Base-by-base conservation (phyloP, 1,284 basidiomycete species). In the Tylopilus sp. region DNA sequence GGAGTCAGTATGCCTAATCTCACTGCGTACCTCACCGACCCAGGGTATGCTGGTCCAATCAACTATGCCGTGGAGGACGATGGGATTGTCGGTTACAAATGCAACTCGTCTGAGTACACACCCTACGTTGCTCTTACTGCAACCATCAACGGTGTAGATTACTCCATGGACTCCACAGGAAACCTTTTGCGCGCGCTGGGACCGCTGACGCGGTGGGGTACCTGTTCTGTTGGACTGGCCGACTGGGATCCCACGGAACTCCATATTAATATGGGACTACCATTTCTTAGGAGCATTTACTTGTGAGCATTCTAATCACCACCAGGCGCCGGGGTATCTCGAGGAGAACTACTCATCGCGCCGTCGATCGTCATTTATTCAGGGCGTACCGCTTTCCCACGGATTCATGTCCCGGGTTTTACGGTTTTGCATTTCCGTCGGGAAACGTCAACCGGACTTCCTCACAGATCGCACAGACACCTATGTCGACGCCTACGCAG, bases 381-480 rank as follows among this genome's bases (percentile, higher is more conserved):
- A 62, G 61, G 30, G 60, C 60, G 2, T 62, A 64, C 41, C 61
- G 61, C 28, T 63, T 62, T 46, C 61, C 61, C 21, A 62, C 59
- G 15, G 55, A 33, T n/a, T 51, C 50, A n/a, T 62, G 61, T 43
- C 61, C 60, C 4, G 57, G 55, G 34, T 51, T 49, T 28, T 62
- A 60, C 29, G 61, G 59, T 11, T 62, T 64, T 19, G 60, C 61
- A 19, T 61, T 61, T 30, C 60, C 59, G 2, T 46, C 57, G 2
- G 60, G 56, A 34, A 47, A 52, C 6, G 12, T 57, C 29, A 61
- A 63, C 31, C 59, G 54, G 18, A 61, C 61, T 2, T 12, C 49
- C 2, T 44, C 52, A 2, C 50, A 59, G 23, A 59, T 63, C 18
- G 44, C 55, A 15, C 60, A 61, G 26, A 53, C 33, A 29, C 61